Evolutionary conservation across 306 rosid species (phyloP), one percentile per base, ranked within the genome.

Genomic region (Lathyrus tuberosus): DNA sequence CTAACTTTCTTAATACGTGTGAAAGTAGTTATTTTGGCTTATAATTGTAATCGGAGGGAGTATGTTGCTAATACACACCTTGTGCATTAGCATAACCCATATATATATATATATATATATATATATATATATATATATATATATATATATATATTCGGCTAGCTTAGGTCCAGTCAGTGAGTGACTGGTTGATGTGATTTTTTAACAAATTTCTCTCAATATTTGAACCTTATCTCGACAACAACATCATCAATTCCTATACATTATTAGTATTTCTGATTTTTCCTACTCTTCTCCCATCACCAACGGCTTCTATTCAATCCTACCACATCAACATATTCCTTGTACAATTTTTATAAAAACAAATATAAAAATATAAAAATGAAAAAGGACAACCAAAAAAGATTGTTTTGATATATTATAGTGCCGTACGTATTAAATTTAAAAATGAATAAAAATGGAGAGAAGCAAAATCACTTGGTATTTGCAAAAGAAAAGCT

Each of bases 341-440:
- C 67, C 22, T 37, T n/a, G 10, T 48, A 10, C 68, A 15, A n/a
- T 66, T 13, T 37, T 33, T 31, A 20, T 20, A 20, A 20, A 6
- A 14, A 37, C 2, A 1, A 9, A 58, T 41, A 33, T 33, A 8
- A 38, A 54, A 38, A 20, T 52, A 43, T 2, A 16, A 43, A 35
- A 42, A 40, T 11, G 12, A 63, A 11, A 40, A 12, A 42, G 11
- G 7, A 22, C 22, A 59, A 41, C 52, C 18, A 41, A 38, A 10
- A 9, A 57, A 67, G 17, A 26, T 49, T 24, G 26, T 26, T 58
- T 37, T 3, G 37, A 35, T 35, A 7, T 35, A 35, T 35, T 35
- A 35, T 24, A 54, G 66, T 80, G 71, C 56, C 74, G 77, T 60
- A 58, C 74, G 77, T 60, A 58, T 49, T 70, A 51, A 70, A 31